These are phyloP conservation scores for Neofusicoccum kwambonambiense DNA, from an alignment of 2,329 filamentous ascomycete species.

Conservation along the genomic window DNA sequence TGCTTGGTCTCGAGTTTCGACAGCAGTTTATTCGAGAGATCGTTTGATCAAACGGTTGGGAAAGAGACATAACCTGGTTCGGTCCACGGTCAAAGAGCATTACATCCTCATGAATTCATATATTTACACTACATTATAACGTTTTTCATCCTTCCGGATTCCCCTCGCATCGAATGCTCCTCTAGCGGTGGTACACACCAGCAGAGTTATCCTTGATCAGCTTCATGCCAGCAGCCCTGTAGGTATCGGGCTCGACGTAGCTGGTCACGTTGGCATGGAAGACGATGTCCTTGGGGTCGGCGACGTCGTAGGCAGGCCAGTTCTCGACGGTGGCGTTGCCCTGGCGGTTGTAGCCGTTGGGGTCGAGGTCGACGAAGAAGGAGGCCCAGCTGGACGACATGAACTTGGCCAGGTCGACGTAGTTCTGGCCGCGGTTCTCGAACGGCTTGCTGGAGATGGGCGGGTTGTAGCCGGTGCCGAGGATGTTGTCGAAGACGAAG, in stretches of 20 bases:
- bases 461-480: slow-evolving; percentile 44
- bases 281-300: slow-evolving; percentile 42
- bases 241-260: slow-evolving; percentile 46
- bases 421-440: slow-evolving; percentile 35
- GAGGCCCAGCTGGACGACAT: slow-evolving; percentile 48
- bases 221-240: slow-evolving; percentile 44
- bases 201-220: slow-evolving; percentile 35
- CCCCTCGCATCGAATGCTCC: no score
- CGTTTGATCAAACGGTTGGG: no score
- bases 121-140: not conserved
- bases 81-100: no score
- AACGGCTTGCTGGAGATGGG: slow-evolving; percentile 33
- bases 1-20: no score
- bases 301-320: slow-evolving; percentile 44
- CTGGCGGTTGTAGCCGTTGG: slow-evolving; percentile 31
- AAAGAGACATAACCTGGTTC: no score
- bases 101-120: not conserved
- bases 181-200: slow-evolving; percentile 12
- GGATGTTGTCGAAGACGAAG: slow-evolving; percentile 48
- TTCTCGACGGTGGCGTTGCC: slow-evolving; percentile 27
- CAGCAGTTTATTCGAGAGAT: no score
- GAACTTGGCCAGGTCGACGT: slow-evolving; percentile 39
- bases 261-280: slow-evolving; percentile 48
- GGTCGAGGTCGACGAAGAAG: slow-evolving; percentile 45
- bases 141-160: no score